Evolutionary conservation across 352 stramenopile species (phyloP).

Genomic region (Phytophthora constricta): DNA sequence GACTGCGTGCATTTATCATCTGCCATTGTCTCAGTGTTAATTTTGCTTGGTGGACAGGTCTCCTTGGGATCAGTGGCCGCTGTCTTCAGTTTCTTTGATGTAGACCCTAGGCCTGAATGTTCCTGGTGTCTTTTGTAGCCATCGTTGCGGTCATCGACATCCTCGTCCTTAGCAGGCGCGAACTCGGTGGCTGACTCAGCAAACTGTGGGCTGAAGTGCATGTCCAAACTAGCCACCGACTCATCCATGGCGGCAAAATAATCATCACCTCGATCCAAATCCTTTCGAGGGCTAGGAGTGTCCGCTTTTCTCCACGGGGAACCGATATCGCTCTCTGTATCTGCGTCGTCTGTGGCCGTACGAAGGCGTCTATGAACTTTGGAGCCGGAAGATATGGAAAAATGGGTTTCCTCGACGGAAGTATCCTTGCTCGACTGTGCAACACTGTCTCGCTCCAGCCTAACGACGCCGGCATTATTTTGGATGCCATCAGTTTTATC

Average conservation of each 20-base stretch:
- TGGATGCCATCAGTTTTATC: slow-evolving; percentile 14
- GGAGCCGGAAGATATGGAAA: not conserved
- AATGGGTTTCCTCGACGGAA: not conserved
- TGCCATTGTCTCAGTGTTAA: not conserved
- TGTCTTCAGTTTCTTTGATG: slow-evolving; percentile 21
- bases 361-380: slow-evolving; percentile 8
- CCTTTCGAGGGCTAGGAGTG: slow-evolving; percentile 1
- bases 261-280: slow-evolving; percentile 21
- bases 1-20: not conserved
- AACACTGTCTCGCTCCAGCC: not conserved
- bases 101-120: not conserved
- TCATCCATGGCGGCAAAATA: slow-evolving; percentile 42
- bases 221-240: slow-evolving; percentile 34
- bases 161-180: slow-evolving; percentile 3
- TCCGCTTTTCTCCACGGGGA: slow-evolving; percentile 18
- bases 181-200: slow-evolving; percentile 43
- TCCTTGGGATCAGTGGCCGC: not conserved
- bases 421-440: not conserved
- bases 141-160: not conserved
- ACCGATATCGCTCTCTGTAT: slow-evolving; percentile 26
- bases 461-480: not conserved
- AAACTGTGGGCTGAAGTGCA: slow-evolving; percentile 69
- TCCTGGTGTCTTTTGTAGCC: slow-evolving; percentile 8
- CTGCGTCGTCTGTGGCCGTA: slow-evolving; percentile 12
- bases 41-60: not conserved